A percentile compares a stretch with the other conserved stretches of the same genome.
Evolutionary conservation across 2,329 filamentous ascomycete genomes (phyloP).

Genomic region (Mollisiaceae sp.): DNA sequence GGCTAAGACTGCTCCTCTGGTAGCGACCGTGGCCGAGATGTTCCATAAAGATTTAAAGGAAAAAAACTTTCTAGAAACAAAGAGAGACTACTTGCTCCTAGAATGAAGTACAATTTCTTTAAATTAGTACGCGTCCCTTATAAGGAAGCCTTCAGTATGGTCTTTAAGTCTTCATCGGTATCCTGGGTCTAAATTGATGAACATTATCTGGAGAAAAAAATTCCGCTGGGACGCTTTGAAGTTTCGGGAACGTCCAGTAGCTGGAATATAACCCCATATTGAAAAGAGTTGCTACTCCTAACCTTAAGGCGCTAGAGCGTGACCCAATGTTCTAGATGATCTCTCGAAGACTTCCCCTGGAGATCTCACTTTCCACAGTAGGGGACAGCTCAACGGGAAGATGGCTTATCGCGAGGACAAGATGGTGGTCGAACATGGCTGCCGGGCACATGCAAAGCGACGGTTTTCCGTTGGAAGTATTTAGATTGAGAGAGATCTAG

Average conservation of each 20-base stretch:
- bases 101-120: background rate
- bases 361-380: too few relatives aligned
- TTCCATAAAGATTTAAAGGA: too few relatives aligned
- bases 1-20: background rate
- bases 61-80: background rate
- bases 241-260: conserved; percentile 1
- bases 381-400: too few relatives aligned
- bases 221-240: background rate
- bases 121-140: background rate
- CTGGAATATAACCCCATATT: background rate
- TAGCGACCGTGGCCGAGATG: too few relatives aligned
- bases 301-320: too few relatives aligned
- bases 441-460: background rate
- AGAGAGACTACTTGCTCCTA: background rate
- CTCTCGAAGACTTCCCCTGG: too few relatives aligned
- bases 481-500: background rate
- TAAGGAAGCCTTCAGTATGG: too few relatives aligned
- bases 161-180: background rate
- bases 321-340: too few relatives aligned
- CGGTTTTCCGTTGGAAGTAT: background rate
- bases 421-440: background rate
- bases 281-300: background rate
- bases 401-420: background rate
- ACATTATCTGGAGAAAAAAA: conserved; percentile 1
- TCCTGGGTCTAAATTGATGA: background rate